These are phyloP conservation scores for Yamadazyma aaseri DNA, from an alignment of 1,139 yeast species.

Conservation along the genomic window DNA sequence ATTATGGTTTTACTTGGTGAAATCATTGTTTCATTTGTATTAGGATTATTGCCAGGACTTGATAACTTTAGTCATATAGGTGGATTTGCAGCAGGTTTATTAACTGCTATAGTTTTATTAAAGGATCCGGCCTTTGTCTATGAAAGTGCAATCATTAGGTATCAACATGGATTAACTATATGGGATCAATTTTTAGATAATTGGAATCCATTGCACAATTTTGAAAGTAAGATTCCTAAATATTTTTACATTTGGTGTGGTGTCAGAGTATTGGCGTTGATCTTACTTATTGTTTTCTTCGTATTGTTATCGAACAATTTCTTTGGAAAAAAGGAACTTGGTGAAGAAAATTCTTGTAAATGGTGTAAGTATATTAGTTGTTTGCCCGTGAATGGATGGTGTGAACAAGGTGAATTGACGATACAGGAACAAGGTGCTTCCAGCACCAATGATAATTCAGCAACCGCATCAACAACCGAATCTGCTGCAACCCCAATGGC, in stretches of 20 bases:
- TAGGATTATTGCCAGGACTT: conserved; percentile 71
- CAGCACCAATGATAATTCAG: conserved; percentile 3
- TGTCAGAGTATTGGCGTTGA: conserved; percentile 47
- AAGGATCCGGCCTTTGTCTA: conserved; percentile 58
- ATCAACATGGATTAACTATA: conserved; percentile 34
- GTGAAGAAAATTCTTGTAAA: conserved; percentile 35
- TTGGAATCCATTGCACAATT: conserved; percentile 42
- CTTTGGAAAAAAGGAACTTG: conserved; percentile 41
- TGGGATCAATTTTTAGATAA: conserved; percentile 42
- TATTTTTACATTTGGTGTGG: conserved; percentile 50
- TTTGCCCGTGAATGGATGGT: conserved; percentile 73
- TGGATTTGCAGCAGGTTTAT: conserved; percentile 66
- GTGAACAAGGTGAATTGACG: conserved; percentile 47
- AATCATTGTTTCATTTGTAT: conserved; percentile 57
- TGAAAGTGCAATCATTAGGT: conserved; percentile 41
- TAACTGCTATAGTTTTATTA: conserved; percentile 51
- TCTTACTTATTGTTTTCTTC: conserved; percentile 50
- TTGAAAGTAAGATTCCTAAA: conserved; percentile 31
- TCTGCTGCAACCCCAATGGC: background rate
- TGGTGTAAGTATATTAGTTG: conserved; percentile 80
- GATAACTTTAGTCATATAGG: conserved; percentile 80
- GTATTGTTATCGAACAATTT: conserved; percentile 51
- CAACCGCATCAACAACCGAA: conserved; percentile 9
- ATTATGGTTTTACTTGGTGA: conserved; percentile 54
- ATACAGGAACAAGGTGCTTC: conserved; percentile 1